phyloP scores from a whole-genome alignment of 768 basidiomycete species.

The Boletus tomentosulus region DNA sequence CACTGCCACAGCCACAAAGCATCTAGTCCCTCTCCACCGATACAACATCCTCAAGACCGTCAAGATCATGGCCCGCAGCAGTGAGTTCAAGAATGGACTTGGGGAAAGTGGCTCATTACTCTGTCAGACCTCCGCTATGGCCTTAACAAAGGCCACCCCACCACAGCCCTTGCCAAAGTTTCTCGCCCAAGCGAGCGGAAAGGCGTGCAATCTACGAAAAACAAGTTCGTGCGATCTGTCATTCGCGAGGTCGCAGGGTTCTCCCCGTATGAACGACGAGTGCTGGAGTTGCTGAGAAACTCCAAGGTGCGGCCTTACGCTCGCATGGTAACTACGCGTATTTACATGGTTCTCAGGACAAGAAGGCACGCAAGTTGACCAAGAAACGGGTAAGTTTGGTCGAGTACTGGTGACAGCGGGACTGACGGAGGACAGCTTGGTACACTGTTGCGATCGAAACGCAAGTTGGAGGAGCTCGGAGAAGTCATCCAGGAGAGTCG shows the following conservation, averaged over 20 bases:
- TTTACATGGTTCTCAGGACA: slow-evolving; percentile 58
- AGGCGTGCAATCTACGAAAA: slow-evolving; percentile 85
- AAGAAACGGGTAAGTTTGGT: slow-evolving; percentile 89
- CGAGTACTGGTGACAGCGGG: too few relatives aligned
- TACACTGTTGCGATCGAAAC: slow-evolving; percentile 96
- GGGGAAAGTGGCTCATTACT: slow-evolving; percentile 6
- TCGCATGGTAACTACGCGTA: neutral
- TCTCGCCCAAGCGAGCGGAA: slow-evolving; percentile 86
- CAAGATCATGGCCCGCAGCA: slow-evolving; percentile 71
- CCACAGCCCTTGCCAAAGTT: slow-evolving; percentile 74
- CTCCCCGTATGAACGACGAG: slow-evolving; percentile 95
- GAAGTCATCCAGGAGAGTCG: slow-evolving; percentile 91
- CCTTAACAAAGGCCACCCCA: slow-evolving; percentile 84
- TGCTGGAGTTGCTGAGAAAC: slow-evolving; percentile 97
- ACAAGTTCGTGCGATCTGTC: slow-evolving; percentile 89
- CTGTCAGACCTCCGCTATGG: slow-evolving; percentile 76
- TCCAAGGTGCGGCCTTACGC: slow-evolving; percentile 65
- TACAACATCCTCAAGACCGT: slow-evolving; percentile 46
- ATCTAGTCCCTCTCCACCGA: neutral
- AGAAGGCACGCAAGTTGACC: slow-evolving; percentile 98
- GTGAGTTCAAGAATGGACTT: slow-evolving; percentile 42
- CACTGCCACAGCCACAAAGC: slow-evolving; percentile 44
- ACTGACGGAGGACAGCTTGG: slow-evolving; percentile 60
- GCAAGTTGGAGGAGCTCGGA: slow-evolving; percentile 96
- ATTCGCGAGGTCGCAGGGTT: slow-evolving; percentile 97